phyloP scores from a whole-genome alignment of 306 rosid genomes.

The Prunus mume region DNA sequence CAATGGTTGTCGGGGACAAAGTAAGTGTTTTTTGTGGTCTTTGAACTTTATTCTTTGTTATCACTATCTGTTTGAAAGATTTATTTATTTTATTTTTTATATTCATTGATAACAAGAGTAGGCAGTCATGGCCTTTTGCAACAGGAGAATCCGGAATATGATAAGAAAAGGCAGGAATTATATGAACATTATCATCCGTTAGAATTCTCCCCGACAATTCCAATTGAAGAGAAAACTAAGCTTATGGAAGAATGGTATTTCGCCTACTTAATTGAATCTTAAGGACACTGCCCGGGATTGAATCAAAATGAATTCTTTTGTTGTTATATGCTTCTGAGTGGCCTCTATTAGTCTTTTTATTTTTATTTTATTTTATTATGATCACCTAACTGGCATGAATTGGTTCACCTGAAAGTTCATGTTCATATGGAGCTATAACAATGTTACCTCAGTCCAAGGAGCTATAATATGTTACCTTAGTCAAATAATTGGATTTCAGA shows the following conservation, averaged over 20 bases:
- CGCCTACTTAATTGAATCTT: background rate
- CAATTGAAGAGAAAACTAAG: constrained; percentile 72
- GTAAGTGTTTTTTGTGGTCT: constrained; percentile 40
- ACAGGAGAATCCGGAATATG: constrained; percentile 74
- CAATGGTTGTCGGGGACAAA: constrained; percentile 76
- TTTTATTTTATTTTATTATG: background rate
- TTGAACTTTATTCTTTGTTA: background rate
- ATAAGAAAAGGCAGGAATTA: constrained; percentile 64
- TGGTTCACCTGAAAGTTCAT: background rate
- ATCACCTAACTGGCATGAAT: background rate
- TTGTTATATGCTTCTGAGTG: background rate
- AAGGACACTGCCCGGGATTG: background rate
- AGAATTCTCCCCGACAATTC: constrained; percentile 74
- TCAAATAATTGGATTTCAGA: background rate
- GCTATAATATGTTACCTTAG: background rate
- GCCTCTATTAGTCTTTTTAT: background rate
- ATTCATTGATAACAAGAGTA: constrained; percentile 34
- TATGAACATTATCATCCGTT: constrained; percentile 76
- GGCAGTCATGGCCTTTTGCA: constrained; percentile 87
- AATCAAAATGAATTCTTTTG: background rate
- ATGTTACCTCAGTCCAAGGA: background rate
- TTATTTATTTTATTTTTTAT: background rate
- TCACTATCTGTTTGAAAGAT: background rate
- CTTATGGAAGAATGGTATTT: constrained; percentile 94
- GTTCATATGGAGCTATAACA: background rate